Base-by-base conservation (phyloP, 129 eudicot genomes). In the Erigeron canadensis region DNA sequence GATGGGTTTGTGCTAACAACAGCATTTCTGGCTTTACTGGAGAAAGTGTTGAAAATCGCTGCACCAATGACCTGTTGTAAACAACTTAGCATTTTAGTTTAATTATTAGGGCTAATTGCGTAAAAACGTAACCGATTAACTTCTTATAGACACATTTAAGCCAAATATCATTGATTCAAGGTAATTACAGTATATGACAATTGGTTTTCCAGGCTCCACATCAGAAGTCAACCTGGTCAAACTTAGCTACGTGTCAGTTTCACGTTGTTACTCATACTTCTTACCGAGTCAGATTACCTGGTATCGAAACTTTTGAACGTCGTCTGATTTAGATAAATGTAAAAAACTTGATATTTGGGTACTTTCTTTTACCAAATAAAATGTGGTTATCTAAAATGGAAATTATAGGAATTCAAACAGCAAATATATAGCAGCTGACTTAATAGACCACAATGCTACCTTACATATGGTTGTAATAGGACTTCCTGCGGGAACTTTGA, bases 381-480 rank as follows among this genome's bases (percentile, higher is more conserved):
- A 8, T 40, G 46, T 28, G 12, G 15, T 7, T 8, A 22, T 58
- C 17, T 21, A 23, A 28, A 28, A 28, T 28, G 34, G 34, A 28
- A 0, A n/a, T 50, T 50, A 13, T 13, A 50, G 15, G 7, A 18
- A 13, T 50, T 8, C 15, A n/a, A 50, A 18, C 16, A 50, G 56
- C 19, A 13, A 5, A 18, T 7, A 50, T 50, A 50, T 13, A 50
- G 19, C 56, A n/a, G n/a, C 7, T 10, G 61, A 43, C 43, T 47
- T 16, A 13, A 72, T 5, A 7, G 13, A 40, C 6, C 11, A 40
- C 44, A 64, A 42, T 40, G 56, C 10, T 78, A 92, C 98, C 98
- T 89, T 92, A 68, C 81, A 75, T 34, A 89, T 83, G 61, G 89
- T 83, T 47, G 98, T 92, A 40, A 92, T 89, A 38, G 98, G 98